Evolutionary conservation across 1,284 basidiomycete species (phyloP).

Genomic region (Hymenochaete sp.): DNA sequence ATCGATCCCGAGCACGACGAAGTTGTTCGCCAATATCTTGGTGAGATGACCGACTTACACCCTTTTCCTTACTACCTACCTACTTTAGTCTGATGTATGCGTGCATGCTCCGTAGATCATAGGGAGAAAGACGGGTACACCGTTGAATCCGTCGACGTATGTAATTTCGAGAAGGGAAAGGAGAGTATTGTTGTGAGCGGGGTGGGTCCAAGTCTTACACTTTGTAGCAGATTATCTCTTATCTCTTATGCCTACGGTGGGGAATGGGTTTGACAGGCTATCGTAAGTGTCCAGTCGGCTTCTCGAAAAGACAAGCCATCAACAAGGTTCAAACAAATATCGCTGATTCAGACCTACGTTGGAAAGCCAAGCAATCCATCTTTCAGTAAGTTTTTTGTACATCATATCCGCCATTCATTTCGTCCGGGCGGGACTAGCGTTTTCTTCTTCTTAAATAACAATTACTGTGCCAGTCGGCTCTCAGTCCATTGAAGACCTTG

Average conservation of each 20-base stretch:
- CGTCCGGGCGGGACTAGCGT: not conserved
- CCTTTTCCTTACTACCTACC: too few relatives aligned
- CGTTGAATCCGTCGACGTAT: constrained; percentile 54
- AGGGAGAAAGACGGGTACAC: constrained; percentile 84
- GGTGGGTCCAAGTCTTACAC: constrained; percentile 29
- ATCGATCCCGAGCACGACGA: constrained; percentile 67
- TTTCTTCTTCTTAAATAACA: not conserved
- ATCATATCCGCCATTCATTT: not conserved
- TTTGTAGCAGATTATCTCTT: constrained; percentile 16
- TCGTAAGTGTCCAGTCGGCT: constrained; percentile 15
- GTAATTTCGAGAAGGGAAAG: constrained; percentile 41
- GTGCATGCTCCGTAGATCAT: constrained; percentile 55
- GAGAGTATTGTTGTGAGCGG: constrained; percentile 49
- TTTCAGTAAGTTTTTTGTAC: constrained; percentile 43
- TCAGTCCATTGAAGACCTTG: constrained; percentile 60
- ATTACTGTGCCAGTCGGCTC: constrained; percentile 53
- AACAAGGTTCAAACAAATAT: not conserved
- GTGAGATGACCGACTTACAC: constrained; percentile 29
- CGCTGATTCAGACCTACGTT: constrained; percentile 54
- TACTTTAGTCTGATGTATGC: too few relatives aligned
- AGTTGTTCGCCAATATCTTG: constrained; percentile 76
- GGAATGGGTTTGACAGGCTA: too few relatives aligned
- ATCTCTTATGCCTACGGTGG: constrained; percentile 18
- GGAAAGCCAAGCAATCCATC: constrained; percentile 71
- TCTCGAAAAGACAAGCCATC: not conserved